Evolutionary conservation across 352 stramenopile genomes (phyloP), one percentile per base, ranked within the genome.

Genomic region (Pelagophyceae sp.): DNA sequence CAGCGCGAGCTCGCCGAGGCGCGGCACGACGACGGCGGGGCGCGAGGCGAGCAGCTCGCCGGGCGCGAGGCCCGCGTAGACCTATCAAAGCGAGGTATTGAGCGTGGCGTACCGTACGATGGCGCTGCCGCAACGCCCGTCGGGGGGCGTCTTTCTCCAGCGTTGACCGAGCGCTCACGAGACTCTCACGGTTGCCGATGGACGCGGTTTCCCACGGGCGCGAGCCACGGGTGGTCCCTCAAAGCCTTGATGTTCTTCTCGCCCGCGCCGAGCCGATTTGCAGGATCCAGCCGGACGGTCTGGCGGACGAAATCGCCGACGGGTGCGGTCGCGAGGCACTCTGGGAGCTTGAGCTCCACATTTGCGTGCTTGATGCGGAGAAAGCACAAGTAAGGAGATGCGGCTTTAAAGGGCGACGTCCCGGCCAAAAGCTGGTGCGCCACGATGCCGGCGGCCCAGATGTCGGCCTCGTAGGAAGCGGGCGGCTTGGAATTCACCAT

Each of bases 351-450:
- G 15, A 60, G 17, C 17, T 19, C 33, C 35, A 31, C 23, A 23
- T 32, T n/a, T n/a, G 81, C 82, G 74, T 86, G 79, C 79, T 91
- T 88, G 72, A 92, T 93, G 63, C 88, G 85, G 6, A 94, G 77
- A 83, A 95, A 96, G 32, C 82, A 86, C 38, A 96, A 81, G 79
- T 94, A 96, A 0, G 90, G 90, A 79, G 82, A 78, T 72, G 77
- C 84, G 61, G 85, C 85, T 78, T 90, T 86, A 82, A 92, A 96
- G 29, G 89, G 88, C 38, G 88, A 87, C 23, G 81, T 83, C 29
- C 91, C 91, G 19, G 83, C 84, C 35, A 90, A 78, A 35, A 96
- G 78, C 79, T 94, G 90, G 76, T 89, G 94, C 20, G 88, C 61
- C 38, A 90, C 77, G 25, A 86, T 82, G 33, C 88, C 90, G 3